Percentiles rank a stretch among this genome's conserved stretches.
Evolutionary conservation across 2,329 filamentous ascomycete species (phyloP).

Genomic region (Monosporascus sp.): DNA sequence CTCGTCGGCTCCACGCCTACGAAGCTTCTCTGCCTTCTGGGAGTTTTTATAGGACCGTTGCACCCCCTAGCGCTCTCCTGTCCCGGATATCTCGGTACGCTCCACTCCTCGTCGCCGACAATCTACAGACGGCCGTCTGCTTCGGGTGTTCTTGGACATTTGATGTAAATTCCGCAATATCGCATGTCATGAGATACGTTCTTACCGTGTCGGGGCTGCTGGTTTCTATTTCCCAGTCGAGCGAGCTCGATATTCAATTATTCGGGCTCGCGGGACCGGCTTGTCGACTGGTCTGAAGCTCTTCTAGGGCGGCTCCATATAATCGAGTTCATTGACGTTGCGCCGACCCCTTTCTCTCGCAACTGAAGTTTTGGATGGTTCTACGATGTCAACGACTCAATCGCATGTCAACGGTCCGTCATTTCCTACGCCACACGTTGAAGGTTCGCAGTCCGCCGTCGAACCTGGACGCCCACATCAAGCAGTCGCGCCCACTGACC

Average conservation of each 20-base stretch:
- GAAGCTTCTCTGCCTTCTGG: neutral
- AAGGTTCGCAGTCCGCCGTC: conserved; percentile 27
- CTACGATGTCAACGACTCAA: conserved; percentile 37
- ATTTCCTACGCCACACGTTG: conserved; percentile 29
- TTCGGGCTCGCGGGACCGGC: conserved; percentile 20
- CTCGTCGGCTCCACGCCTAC: neutral
- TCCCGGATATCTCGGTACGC: neutral
- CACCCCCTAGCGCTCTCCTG: neutral
- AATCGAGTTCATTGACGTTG: neutral
- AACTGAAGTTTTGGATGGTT: conserved; percentile 15
- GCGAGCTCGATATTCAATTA: conserved; percentile 18
- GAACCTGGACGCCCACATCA: conserved; percentile 25
- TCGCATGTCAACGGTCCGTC: conserved; percentile 27
- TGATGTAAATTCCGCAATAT: neutral
- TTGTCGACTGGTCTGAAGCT: conserved; percentile 3
- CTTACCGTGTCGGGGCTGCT: conserved; percentile 18
- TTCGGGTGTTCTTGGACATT: neutral
- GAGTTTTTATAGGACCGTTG: neutral
- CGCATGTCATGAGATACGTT: conserved; percentile 23
- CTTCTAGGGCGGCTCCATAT: neutral
- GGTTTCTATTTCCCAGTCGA: conserved; percentile 23
- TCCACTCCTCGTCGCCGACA: neutral
- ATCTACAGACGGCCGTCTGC: neutral
- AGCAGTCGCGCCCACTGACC: conserved; percentile 26
- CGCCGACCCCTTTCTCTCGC: neutral